Conservation (phyloP, 805 yeast species). For the Blastobotrys chiropterorum region DNA sequence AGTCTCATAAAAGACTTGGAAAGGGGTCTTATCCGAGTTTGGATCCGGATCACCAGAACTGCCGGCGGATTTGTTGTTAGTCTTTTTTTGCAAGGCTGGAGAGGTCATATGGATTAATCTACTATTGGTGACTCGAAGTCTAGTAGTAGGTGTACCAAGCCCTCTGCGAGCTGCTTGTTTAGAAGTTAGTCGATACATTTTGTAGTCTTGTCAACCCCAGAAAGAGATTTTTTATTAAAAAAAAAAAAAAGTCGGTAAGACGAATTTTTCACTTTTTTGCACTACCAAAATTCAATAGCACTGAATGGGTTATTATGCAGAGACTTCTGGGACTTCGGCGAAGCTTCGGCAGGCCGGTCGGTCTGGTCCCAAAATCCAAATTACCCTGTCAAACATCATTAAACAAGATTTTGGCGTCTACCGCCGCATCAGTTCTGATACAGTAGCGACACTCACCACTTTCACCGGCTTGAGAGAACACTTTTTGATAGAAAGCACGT, state of each 20-base stretch:
- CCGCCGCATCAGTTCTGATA: not conserved
- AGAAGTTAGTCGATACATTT: not conserved
- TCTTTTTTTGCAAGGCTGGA: not conserved
- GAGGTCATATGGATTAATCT: not conserved
- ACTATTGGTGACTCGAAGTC: not conserved
- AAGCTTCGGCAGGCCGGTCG: not conserved
- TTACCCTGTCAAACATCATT: not conserved
- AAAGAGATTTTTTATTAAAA: too few relatives aligned
- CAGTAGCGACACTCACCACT: too few relatives aligned
- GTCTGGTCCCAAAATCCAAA: not conserved
- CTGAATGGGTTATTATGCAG: not conserved
- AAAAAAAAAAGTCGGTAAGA: not conserved
- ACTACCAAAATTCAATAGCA: not conserved
- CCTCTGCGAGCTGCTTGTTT: not conserved
- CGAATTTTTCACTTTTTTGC: not conserved
- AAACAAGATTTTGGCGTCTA: not conserved
- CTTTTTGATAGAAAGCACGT: too few relatives aligned
- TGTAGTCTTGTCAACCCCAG: not conserved
- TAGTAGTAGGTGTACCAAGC: not conserved
- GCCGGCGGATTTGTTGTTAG: not conserved
- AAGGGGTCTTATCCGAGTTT: slow-evolving; percentile 42
- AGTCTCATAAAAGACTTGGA: slow-evolving; percentile 89
- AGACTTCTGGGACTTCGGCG: not conserved
- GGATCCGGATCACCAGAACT: not conserved
- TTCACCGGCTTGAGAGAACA: too few relatives aligned